Conservation (phyloP, 768 basidiomycete genomes). For the Suillus subluteus region DNA sequence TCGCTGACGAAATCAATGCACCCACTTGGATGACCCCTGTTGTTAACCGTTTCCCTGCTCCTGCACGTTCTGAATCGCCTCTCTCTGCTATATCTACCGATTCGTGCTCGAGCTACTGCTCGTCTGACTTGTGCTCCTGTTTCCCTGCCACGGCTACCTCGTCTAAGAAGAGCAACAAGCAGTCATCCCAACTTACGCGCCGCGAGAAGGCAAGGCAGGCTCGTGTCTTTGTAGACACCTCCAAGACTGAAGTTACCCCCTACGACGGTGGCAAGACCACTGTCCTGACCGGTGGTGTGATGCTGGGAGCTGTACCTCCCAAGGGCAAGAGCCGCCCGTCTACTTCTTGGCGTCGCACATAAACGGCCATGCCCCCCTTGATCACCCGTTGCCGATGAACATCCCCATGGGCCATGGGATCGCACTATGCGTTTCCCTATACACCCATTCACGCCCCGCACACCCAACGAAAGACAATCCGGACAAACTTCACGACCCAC, state of each 20-base stretch:
- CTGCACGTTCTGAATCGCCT: slow-evolving; percentile 57
- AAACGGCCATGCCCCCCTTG: slow-evolving; percentile 20
- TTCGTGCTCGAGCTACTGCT: slow-evolving; percentile 58
- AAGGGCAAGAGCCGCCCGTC: slow-evolving; percentile 32
- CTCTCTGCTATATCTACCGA: slow-evolving; percentile 57
- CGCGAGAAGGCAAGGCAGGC: slow-evolving; percentile 70
- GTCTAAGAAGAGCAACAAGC: slow-evolving; percentile 40
- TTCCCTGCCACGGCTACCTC: slow-evolving; percentile 68
- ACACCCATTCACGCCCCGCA: slow-evolving; percentile 26
- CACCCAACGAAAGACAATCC: slow-evolving; percentile 26
- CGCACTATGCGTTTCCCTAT: slow-evolving; percentile 14
- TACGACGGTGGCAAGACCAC: slow-evolving; percentile 90
- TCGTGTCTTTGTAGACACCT: slow-evolving; percentile 71
- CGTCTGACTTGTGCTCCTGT: slow-evolving; percentile 73
- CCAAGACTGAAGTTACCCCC: slow-evolving; percentile 79
- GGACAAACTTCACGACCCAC: slow-evolving; percentile 29
- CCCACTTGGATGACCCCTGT: slow-evolving; percentile 74
- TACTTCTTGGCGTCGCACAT: slow-evolving; percentile 59
- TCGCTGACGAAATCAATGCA: slow-evolving; percentile 69
- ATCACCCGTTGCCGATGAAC: neutral
- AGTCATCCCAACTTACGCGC: slow-evolving; percentile 59
- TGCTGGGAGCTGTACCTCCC: slow-evolving; percentile 61
- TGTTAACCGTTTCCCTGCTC: slow-evolving; percentile 58
- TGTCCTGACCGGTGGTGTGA: slow-evolving; percentile 84
- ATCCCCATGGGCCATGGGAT: slow-evolving; percentile 10